Percentiles rank a stretch among this genome's conserved stretches.
phyloP scores from a whole-genome alignment of 345 rosid genomes.

The Hibiscus syriacus region DNA sequence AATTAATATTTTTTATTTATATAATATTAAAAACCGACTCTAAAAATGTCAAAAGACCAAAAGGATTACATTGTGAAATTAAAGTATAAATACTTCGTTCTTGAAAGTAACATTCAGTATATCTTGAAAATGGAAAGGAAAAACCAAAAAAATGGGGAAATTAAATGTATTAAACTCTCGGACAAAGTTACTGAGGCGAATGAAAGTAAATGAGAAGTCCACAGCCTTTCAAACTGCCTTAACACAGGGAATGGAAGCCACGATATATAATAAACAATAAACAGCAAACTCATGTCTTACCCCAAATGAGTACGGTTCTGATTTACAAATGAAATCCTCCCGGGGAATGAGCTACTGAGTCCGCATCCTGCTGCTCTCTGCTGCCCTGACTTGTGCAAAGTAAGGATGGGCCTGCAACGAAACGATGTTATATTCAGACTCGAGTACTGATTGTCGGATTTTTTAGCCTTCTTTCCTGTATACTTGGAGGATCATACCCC shows the following conservation, averaged over 20 bases:
- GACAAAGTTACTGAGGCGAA: background rate
- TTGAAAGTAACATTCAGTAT: background rate
- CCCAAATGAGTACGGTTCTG: background rate
- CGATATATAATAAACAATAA: background rate
- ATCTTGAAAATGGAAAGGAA: too few species aligned
- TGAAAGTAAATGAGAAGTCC: background rate
- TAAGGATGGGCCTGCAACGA: conserved; percentile 61
- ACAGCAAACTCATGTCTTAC: background rate
- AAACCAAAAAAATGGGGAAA: background rate
- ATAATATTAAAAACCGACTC: too few species aligned
- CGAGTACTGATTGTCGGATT: background rate
- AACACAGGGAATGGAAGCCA: background rate
- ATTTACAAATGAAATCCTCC: background rate
- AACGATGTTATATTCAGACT: background rate
- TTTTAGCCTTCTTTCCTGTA: background rate
- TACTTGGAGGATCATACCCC: background rate
- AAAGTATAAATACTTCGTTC: too few species aligned
- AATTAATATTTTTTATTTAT: too few species aligned
- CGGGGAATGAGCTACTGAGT: conserved; percentile 19
- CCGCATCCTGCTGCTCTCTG: conserved; percentile 83
- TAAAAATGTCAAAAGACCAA: too few species aligned
- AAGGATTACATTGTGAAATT: background rate
- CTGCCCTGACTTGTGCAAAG: conserved; percentile 90
- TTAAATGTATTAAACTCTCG: background rate
- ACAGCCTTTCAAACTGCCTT: conserved; percentile 6